Conservation (phyloP, 495 filamentous ascomycete genomes). For the Penicillium salamii region DNA sequence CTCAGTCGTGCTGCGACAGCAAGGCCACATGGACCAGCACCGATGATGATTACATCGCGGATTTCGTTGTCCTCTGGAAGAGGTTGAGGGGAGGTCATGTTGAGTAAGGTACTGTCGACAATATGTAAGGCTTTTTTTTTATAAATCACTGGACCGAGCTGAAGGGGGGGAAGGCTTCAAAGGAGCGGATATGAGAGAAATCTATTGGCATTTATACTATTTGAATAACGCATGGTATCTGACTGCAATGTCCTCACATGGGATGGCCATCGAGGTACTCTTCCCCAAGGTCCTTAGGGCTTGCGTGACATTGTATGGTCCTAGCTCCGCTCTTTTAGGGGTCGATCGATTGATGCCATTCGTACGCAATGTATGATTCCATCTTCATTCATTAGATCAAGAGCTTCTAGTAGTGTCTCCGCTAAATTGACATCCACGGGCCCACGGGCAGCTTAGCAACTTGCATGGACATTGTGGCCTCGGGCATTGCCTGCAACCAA, state of each 20-base stretch:
- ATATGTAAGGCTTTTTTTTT: too few species aligned
- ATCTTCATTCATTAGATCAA: too few species aligned
- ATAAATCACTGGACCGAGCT: not conserved
- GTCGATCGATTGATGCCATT: too few species aligned
- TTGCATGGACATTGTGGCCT: too few species aligned
- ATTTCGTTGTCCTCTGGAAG: constrained; percentile 23
- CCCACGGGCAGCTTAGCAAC: too few species aligned
- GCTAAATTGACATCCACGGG: too few species aligned
- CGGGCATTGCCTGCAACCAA: too few species aligned
- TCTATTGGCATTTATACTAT: constrained; percentile 4
- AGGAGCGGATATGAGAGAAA: not conserved
- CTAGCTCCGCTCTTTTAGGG: not conserved
- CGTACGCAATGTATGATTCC: too few species aligned
- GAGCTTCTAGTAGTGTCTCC: too few species aligned
- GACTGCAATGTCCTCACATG: constrained; percentile 20
- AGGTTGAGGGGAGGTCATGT: not conserved
- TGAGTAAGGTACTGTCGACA: not conserved
- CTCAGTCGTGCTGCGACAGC: constrained; percentile 57
- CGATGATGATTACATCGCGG: constrained; percentile 59
- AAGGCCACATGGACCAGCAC: constrained; percentile 62
- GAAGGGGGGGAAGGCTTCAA: not conserved
- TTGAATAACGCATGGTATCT: not conserved
- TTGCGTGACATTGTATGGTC: constrained; percentile 5
- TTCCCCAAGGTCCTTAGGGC: constrained; percentile 36
- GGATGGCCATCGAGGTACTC: constrained; percentile 33